Evolutionary conservation across 2,329 filamentous ascomycete genomes (phyloP), one percentile per base, ranked within the genome.

Genomic region (Cryphonectria parasitica): DNA sequence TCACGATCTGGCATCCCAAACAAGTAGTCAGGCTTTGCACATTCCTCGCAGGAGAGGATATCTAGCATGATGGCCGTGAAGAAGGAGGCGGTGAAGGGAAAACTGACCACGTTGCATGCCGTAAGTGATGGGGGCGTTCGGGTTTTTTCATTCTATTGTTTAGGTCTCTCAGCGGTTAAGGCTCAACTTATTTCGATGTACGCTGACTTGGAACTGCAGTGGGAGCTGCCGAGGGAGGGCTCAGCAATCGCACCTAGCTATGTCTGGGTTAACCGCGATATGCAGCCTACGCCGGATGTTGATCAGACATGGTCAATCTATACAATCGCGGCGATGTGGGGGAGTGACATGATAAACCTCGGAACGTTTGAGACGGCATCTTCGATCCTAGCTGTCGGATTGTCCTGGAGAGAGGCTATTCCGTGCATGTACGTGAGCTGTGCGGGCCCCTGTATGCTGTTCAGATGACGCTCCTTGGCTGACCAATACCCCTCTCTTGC

Each of bases 241-340:
- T 67, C 64, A 22, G 41, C 54, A 19, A 60, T 71, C 5, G 69
- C 69, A 36, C 69, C 69, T 28, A 49, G 54, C 25, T 67, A 71
- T 64, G 69, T 58, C 10, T 56, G 67, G 74, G 75, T 76, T n/a
- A 78, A 78, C 65, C 69, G 64, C 11, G 77, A 78, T 67, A 77
- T 78, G 74, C 80, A 82, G 68, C 80, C 80, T 28, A 81, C 79
- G 5, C 80, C 80, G 0, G 66, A 73, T 3, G 74, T 79, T 61
- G 77, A 81, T 36, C 80, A 80, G 71, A 83, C 79, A 28, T 83
- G 80, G 80, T 75, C 75, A 25, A 77, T 77, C 34, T 79, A 77
- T 75, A 80, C 74, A 36, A 80, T 81, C 43, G 68, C 80, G 64
- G 77, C 76, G 4, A 81, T 80, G 72, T 81, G 80, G 80, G 77